phyloP scores from a whole-genome alignment of 169 alveolate species.

The Eimeria mitis region DNA sequence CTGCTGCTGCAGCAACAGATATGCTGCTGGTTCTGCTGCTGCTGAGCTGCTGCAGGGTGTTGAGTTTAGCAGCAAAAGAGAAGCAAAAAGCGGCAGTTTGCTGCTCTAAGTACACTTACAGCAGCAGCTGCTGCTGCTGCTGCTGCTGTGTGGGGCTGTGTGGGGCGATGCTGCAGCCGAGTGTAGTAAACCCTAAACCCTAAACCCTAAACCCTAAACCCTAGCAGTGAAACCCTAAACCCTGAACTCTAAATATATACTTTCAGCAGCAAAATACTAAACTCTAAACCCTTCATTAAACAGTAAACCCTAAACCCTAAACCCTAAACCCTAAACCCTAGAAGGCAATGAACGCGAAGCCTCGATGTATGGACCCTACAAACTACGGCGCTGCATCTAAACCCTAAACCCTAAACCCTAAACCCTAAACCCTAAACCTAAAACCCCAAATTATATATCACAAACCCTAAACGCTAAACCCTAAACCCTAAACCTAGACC shows the following conservation, averaged over 20 bases:
- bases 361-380: not conserved
- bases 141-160: slow-evolving; percentile 41
- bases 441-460: not conserved
- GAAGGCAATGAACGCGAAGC: not conserved
- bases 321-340: slow-evolving; percentile 36
- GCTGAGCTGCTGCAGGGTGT: not conserved
- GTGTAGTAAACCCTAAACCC: slow-evolving; percentile 8
- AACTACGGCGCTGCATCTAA: not conserved
- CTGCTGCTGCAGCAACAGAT: slow-evolving; percentile 40
- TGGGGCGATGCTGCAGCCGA: slow-evolving; percentile 27
- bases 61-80: not conserved
- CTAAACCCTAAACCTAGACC: slow-evolving; percentile 4
- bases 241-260: not conserved
- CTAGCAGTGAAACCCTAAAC: not conserved
- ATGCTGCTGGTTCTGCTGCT: slow-evolving; percentile 19
- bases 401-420: not conserved
- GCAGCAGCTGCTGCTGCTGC: slow-evolving; percentile 25
- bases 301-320: slow-evolving; percentile 8
- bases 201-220: slow-evolving; percentile 24
- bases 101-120: not conserved
- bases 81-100: not conserved
- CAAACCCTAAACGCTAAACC: not conserved
- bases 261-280: not conserved
- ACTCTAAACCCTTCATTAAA: not conserved
- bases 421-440: not conserved